Conservation (phyloP, 163 green algal species). For the Scenedesmus sp. region DNA sequence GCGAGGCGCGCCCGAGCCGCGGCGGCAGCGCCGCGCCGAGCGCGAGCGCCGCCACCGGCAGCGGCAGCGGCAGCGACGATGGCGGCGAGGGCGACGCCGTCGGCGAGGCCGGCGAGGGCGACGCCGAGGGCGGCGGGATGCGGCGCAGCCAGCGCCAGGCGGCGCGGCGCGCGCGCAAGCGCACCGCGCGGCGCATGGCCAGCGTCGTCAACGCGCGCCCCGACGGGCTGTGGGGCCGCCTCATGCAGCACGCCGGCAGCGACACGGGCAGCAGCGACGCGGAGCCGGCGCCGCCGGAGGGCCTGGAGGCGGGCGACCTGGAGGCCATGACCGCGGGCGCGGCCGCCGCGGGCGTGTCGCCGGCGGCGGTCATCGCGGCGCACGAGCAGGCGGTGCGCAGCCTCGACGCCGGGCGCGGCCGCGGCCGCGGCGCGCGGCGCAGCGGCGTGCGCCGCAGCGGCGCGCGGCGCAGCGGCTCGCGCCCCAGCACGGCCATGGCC, state of each 20-base stretch:
- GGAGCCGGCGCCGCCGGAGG: neutral
- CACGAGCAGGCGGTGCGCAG: constrained; percentile 9
- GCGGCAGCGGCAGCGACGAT: constrained; percentile 5
- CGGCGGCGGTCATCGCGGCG: constrained; percentile 4
- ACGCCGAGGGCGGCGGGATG: neutral
- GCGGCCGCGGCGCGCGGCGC: neutral
- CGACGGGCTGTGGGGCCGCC: constrained; percentile 29
- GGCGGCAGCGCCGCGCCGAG: too few species aligned
- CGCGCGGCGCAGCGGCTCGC: constrained; percentile 6
- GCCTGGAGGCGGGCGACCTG: constrained; percentile 10
- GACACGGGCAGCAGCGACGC: constrained; percentile 21
- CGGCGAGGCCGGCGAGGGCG: constrained; percentile 4
- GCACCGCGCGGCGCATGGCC: too few species aligned
- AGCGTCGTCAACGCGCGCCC: constrained; percentile 11
- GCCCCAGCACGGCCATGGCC: constrained; percentile 15
- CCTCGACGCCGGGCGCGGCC: neutral
- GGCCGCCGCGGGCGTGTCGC: neutral
- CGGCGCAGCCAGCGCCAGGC: neutral
- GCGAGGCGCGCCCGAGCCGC: too few species aligned
- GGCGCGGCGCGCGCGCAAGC: too few species aligned
- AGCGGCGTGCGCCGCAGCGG: neutral
- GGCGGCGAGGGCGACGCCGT: neutral
- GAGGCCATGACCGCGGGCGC: constrained; percentile 29
- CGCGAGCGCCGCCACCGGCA: neutral
- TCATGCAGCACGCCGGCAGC: constrained; percentile 20